Conservation (phyloP, 371 early-diverging fungal species). For the Lichtheimia hyalospora region DNA sequence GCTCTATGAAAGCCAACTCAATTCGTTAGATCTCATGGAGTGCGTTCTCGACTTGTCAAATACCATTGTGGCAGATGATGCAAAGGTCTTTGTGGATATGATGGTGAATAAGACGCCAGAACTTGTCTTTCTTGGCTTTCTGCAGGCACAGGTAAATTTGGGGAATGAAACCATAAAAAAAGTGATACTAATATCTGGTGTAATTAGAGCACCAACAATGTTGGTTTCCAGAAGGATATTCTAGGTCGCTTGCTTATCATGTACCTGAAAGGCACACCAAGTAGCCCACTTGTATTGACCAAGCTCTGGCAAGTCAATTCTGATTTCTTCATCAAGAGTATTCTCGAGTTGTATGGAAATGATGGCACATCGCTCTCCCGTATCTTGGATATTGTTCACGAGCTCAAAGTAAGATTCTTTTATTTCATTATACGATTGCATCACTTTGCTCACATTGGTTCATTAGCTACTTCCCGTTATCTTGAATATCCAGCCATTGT, state of each 20-base stretch:
- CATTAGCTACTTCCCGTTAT: constrained; percentile 68
- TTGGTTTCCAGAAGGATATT: constrained; percentile 65
- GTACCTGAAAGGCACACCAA: constrained; percentile 70
- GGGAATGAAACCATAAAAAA: too few relatives aligned
- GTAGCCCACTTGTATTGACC: constrained; percentile 70
- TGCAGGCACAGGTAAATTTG: constrained; percentile 58
- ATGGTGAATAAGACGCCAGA: constrained; percentile 74
- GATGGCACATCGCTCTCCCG: constrained; percentile 73
- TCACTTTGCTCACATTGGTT: background rate
- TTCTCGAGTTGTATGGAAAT: constrained; percentile 73
- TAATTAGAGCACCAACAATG: background rate
- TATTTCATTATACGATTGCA: background rate
- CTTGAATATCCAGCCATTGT: constrained; percentile 68
- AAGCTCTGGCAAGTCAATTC: constrained; percentile 75
- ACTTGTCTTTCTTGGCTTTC: constrained; percentile 73
- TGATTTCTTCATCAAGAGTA: constrained; percentile 59
- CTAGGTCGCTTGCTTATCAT: constrained; percentile 63
- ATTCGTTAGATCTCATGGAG: constrained; percentile 76
- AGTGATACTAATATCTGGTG: too few relatives aligned
- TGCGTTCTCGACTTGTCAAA: constrained; percentile 67
- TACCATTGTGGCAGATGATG: constrained; percentile 62
- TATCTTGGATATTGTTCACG: constrained; percentile 81
- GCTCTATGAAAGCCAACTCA: constrained; percentile 64
- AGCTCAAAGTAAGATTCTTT: constrained; percentile 63
- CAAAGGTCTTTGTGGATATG: constrained; percentile 64